Conservation (phyloP, 805 yeast species). For the Cyberlindnera galapagoensis region DNA sequence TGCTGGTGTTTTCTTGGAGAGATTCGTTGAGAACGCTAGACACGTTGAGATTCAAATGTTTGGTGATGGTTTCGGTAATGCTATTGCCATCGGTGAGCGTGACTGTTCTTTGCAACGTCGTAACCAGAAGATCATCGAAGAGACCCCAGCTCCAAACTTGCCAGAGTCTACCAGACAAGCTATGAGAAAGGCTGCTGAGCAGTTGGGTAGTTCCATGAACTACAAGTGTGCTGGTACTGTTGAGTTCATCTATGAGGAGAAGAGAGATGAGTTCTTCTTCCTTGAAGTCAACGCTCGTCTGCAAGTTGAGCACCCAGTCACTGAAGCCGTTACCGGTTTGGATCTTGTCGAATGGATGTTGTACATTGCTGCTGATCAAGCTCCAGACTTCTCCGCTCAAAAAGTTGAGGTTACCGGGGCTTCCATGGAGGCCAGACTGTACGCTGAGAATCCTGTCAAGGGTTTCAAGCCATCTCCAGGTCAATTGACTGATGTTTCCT, state of each 20-base stretch:
- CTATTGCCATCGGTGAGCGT: conserved; percentile 93
- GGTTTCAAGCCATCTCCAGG: conserved; percentile 97
- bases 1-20: conserved; percentile 89
- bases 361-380: conserved; percentile 78
- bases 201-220: conserved; percentile 72
- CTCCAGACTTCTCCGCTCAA: conserved; percentile 65
- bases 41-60: conserved; percentile 96
- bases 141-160: conserved; percentile 94
- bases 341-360: conserved; percentile 98
- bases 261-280: conserved; percentile 85
- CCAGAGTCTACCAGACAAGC: conserved; percentile 69
- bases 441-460: conserved; percentile 95
- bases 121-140: conserved; percentile 94
- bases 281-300: conserved; percentile 94
- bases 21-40: conserved; percentile 91
- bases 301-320: conserved; percentile 97
- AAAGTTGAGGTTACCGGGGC: conserved; percentile 68
- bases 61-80: conserved; percentile 93
- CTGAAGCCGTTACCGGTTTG: conserved; percentile 90
- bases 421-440: conserved; percentile 92
- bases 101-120: conserved; percentile 97
- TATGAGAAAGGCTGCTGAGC: conserved; percentile 82
- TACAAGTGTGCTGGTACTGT: conserved; percentile 98
- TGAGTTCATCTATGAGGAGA: conserved; percentile 87
- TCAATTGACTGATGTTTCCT: conserved; percentile 73